Base-by-base conservation (phyloP, 2,329 filamentous ascomycete species). In the Aspergillus neoniger region DNA sequence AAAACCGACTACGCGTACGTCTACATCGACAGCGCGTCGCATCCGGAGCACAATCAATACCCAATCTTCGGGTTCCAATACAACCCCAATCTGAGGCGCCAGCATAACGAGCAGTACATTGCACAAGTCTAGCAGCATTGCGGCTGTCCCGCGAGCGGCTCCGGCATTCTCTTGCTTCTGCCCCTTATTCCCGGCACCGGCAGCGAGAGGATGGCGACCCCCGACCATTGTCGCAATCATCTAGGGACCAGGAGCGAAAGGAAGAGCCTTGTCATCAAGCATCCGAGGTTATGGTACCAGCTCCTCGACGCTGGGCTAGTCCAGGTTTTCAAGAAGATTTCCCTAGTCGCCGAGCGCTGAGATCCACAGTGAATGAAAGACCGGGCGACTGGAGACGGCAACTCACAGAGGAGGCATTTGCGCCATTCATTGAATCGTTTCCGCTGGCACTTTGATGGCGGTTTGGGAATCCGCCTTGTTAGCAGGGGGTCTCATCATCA, bases 371-470 rank as follows among this genome's bases (percentile, higher is more conserved):
- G 32, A 23, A 38, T 32, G 50, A 52, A 15, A 38, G 15, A 8
- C 30, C 50, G 17, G 50, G 50, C 25, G 50, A 52, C 19, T 52
- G 50, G 50, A 52, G 50, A 52, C 50, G 50, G 30, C 28, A 19
- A 15, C 50, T 39, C 30, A 38, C 30, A 10, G 30, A 52, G 50
- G 50, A 52, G 19, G 30, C 19, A n/a, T 52, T 38, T 32, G 50
- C 50, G 30, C 50, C 50, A 19, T 52, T 52, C 9, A 38, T 52
- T 38, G 50, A 52, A 38, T 23, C 50, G 1, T 38, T 52, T 38
- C 32, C n/a, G 14, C 25, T 52, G 30, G 30, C 19, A 14, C 30
- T 36, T 36, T 1, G 25, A 25, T 25, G 25, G n/a, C n/a, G n/a
- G n/a, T n/a, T n/a, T n/a, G n/a, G n/a, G n/a, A n/a, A n/a, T n/a